phyloP scores from a whole-genome alignment of 768 basidiomycete genomes.

The Termitomyces sp. region DNA sequence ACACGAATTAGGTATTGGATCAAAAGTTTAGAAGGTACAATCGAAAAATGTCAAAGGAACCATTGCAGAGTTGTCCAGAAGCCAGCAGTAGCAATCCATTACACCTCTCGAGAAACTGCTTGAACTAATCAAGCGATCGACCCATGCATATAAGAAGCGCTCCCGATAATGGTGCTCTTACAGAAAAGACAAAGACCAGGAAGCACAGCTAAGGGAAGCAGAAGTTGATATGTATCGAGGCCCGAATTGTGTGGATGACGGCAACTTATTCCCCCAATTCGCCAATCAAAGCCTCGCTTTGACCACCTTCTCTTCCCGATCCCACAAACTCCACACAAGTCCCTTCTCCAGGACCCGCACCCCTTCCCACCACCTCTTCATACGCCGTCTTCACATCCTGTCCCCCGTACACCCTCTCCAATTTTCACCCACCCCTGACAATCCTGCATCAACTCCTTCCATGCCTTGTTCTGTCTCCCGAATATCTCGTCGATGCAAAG shows the following conservation, averaged over 20 bases:
- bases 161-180: background rate
- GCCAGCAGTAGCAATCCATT: background rate
- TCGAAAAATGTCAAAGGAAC: background rate
- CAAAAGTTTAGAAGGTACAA: background rate
- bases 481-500: conserved; percentile 42
- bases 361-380: conserved; percentile 33
- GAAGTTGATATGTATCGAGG: background rate
- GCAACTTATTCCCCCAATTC: background rate
- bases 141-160: background rate
- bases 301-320: conserved; percentile 16
- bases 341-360: conserved; percentile 52
- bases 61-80: background rate
- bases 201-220: background rate
- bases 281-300: conserved; percentile 11
- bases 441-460: conserved; percentile 55
- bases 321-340: conserved; percentile 65
- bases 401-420: conserved; percentile 40
- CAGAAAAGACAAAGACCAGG: background rate
- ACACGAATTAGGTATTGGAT: background rate
- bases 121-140: background rate
- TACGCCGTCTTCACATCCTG: conserved; percentile 45
- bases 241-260: background rate
- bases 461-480: conserved; percentile 45
- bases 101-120: background rate
- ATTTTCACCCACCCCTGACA: conserved; percentile 50